A percentile compares a stretch with the other conserved stretches of the same genome.
These are phyloP conservation scores for Ascobolus immersus DNA, from an alignment of 495 filamentous ascomycete species.

Conservation along the genomic window DNA sequence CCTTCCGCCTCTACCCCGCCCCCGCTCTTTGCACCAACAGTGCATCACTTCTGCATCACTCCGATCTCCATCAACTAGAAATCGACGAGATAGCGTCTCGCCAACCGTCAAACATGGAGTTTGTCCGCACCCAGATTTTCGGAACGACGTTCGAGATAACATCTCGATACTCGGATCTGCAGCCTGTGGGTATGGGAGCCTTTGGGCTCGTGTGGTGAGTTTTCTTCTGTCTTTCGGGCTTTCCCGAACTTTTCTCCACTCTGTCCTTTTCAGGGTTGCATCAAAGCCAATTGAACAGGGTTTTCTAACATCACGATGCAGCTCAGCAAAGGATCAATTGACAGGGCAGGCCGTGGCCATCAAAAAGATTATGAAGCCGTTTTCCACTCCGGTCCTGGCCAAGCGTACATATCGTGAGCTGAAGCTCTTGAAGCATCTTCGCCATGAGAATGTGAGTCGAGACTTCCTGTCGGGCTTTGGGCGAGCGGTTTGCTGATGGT, in stretches of 20 bases:
- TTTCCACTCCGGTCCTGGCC: slow-evolving; percentile 88
- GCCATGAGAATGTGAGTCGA: slow-evolving; percentile 69
- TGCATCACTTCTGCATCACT: no score
- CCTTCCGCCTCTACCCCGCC: no score
- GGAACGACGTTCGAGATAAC: slow-evolving; percentile 99
- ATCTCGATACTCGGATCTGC: slow-evolving; percentile 94
- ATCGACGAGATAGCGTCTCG: no score
- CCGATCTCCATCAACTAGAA: no score
- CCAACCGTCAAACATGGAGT: no score
- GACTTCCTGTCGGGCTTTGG: neutral
- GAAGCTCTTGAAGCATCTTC: slow-evolving; percentile 88
- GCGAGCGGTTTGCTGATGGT: slow-evolving; percentile 6
- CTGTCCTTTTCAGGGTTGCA: no score
- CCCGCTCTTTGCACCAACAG: no score
- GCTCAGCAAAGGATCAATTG: slow-evolving; percentile 91
- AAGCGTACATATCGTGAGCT: slow-evolving; percentile 94
- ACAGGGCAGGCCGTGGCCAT: slow-evolving; percentile 85
- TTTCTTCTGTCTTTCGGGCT: slow-evolving; percentile 2
- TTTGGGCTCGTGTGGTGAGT: slow-evolving; percentile 92
- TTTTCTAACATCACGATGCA: slow-evolving; percentile 18
- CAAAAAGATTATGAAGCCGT: slow-evolving; percentile 99
- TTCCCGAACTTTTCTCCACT: slow-evolving; percentile 3
- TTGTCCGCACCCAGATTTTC: slow-evolving; percentile 96
- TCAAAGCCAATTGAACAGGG: no score
- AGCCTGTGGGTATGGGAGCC: slow-evolving; percentile 96